Percentiles rank a stretch among this genome's conserved stretches.
These are phyloP conservation scores for Eimeria falciformis DNA, from an alignment of 169 alveolate genomes.

Conservation along the genomic window DNA sequence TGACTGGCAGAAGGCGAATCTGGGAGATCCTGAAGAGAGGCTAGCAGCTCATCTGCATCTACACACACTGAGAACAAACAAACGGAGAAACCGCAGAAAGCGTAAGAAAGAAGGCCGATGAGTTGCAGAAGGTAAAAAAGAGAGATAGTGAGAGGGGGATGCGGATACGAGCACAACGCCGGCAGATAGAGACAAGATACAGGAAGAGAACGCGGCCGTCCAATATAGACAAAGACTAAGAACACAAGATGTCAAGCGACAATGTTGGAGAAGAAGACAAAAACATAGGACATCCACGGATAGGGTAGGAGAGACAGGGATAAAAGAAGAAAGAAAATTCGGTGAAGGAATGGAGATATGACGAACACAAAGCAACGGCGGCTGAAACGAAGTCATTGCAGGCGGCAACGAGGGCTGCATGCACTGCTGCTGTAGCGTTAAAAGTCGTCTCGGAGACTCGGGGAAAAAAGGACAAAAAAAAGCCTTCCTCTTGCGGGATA, in stretches of 20 bases:
- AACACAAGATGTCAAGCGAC: neutral
- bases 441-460: neutral
- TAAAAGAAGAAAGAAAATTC: neutral
- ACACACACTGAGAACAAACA: neutral
- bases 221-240: neutral
- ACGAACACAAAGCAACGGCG: neutral
- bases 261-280: neutral
- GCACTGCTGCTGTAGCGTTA: conserved; percentile 1
- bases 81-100: neutral
- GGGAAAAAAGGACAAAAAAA: neutral
- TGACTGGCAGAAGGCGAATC: neutral
- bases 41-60: neutral
- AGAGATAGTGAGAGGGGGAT: neutral
- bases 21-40: neutral
- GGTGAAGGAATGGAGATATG: neutral
- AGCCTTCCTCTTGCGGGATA: neutral
- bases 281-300: neutral
- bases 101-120: neutral
- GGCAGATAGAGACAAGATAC: neutral
- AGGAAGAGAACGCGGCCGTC: neutral
- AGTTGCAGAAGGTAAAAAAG: neutral
- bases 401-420: neutral
- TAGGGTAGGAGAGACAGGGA: neutral
- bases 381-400: neutral
- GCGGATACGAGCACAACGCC: neutral